phyloP scores from a whole-genome alignment of 2,329 filamentous ascomycete genomes.

The Penicillium aurantiogriseum region DNA sequence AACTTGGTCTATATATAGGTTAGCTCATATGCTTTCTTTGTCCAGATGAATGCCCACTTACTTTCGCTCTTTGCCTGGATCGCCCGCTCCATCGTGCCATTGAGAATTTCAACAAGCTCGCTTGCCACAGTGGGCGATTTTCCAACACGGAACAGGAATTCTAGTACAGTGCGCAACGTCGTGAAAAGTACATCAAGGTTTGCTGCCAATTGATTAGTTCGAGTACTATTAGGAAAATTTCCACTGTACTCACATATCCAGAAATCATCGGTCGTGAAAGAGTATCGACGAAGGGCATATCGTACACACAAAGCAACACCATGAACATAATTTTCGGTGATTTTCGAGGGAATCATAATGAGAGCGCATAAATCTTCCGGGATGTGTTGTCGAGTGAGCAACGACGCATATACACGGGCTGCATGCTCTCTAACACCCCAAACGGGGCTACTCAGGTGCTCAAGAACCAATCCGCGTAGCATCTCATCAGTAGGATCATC shows the following conservation, averaged over 20 bases:
- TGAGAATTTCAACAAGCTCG: slow-evolving; percentile 39
- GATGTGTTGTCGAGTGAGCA: slow-evolving; percentile 36
- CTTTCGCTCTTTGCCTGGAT: slow-evolving; percentile 32
- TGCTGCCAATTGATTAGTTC: slow-evolving; percentile 24
- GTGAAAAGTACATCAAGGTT: slow-evolving; percentile 27
- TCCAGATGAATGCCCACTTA: slow-evolving; percentile 11
- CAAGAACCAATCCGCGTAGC: slow-evolving; percentile 34
- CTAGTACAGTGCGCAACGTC: slow-evolving; percentile 28
- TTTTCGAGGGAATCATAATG: slow-evolving; percentile 16
- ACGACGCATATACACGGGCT: slow-evolving; percentile 43
- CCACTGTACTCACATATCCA: slow-evolving; percentile 34
- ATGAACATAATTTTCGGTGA: slow-evolving; percentile 41
- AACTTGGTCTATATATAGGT: slow-evolving; percentile 20
- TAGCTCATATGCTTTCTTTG: not conserved
- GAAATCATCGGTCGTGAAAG: slow-evolving; percentile 31
- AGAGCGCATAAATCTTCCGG: slow-evolving; percentile 30
- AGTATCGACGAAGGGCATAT: slow-evolving; percentile 39
- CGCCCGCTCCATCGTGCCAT: slow-evolving; percentile 36
- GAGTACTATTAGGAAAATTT: no score
- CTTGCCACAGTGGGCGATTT: slow-evolving; percentile 38
- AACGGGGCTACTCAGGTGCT: slow-evolving; percentile 43
- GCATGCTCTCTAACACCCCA: slow-evolving; percentile 50
- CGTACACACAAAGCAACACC: slow-evolving; percentile 42
- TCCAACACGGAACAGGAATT: slow-evolving; percentile 27
- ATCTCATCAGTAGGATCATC: slow-evolving; percentile 33